Base-by-base conservation (phyloP, 2,329 filamentous ascomycete genomes). In the Cladophialophora carrionii region DNA sequence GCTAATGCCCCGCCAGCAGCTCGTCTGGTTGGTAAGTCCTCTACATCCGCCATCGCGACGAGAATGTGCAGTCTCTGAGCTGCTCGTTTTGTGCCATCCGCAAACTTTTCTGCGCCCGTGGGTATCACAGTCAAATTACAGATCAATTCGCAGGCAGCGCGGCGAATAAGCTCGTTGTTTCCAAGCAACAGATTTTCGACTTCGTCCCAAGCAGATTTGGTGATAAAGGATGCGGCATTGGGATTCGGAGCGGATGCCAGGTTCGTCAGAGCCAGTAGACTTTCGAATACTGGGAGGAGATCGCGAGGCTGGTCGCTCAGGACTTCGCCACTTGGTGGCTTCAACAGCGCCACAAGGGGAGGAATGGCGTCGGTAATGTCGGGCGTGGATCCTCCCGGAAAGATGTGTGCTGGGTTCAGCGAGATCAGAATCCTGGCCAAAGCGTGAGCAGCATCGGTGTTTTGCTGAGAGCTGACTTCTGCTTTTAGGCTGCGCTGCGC, bases 191-290 rank as follows among this genome's bases (percentile, higher is more conserved):
- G 85, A 70, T 97, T 92, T 76, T 98, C 95, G 51, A 96, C 84
- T 22, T 87, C 86, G 0, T 87, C 76, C 86, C 91, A 96, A 0
- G 89, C 87, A 3, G 85, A 81, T 9, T 90, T 87, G 41, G 96
- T 87, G 57, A 96, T 93, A 17, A 84, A 81, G 60, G 93, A 89
- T 12, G 88, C 85, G 14, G 78, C 74, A 31, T 76, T 72, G 60
- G 73, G 72, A 67, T 81, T 76, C 20, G 80, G 75, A 57, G 81
- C 76, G 0, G 91, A 96, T 0, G 94, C 95, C 7, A 99, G 85
- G 72, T 99, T 99, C 0, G 95, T 98, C 41, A 99, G 85, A 0
- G 95, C 94, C 76, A 98, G 89, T 8, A 99, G 84, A 0, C 90
- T 85, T 77, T 99, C 95, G 71, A 98, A 99, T 0, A 90, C 88